Base-by-base conservation (phyloP, 169 alveolate genomes). In the Cryptosporidium parvum region DNA sequence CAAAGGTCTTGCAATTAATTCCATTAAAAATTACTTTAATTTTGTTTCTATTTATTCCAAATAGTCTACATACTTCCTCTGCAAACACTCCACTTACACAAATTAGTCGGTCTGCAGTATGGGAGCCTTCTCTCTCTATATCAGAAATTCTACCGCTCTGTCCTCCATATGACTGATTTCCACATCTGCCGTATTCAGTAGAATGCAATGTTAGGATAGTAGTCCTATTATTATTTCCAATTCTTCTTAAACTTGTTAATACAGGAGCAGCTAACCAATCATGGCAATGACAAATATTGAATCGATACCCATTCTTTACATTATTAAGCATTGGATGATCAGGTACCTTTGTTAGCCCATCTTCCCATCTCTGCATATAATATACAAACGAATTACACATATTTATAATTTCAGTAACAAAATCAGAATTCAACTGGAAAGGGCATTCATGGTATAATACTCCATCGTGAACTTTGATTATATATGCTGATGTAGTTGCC, bases 181-280 rank as follows among this genome's bases (percentile, higher is more conserved):
- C 96, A 44, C 96, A 93, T 21, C 96, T 92, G 37, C 96, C 96
- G 23, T 91, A 92, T 85, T 93, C 96, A 21, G 96, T 93, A 42
- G 96, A 93, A 92, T 93, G 96, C 86, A 93, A 87, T 51, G 96
- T 93, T 14, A 93, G 71, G 35, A 93, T 86, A 26, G 93, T 85
- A 59, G 92, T 92, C 61, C 93, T 70, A 14, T 92, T 89, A 70
- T 56, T 72, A 26, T 58, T 70, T 3, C 91, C 89, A 18, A 73
- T 72, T 45, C 68, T 84, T 73, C 89, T 45, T 61, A 86, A 62
- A 45, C 92, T 85, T 7, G 86, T 80, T 65, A 93, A 73, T 35
- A 94, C 96, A 37, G 91, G 91, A 9, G 93, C 96, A 5, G 94
- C 94, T 29, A 93, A 91, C 96, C 96, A 93, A 85, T 93, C 96